Base-by-base conservation (phyloP, 2,329 filamentous ascomycete species). In the Claviceps lovelessii region DNA sequence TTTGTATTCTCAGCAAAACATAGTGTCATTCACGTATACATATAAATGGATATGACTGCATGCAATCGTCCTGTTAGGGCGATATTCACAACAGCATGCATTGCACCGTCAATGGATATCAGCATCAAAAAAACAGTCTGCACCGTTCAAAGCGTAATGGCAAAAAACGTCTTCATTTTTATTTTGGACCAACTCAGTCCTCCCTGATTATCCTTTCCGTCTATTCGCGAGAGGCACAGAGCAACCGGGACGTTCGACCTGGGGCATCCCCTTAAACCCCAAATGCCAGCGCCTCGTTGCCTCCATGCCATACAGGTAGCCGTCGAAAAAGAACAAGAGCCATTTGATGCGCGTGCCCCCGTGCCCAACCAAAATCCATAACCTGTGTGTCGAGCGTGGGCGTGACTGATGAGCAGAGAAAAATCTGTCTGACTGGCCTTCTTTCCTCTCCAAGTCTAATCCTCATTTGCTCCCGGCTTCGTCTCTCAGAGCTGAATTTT, bases 181-280 rank as follows among this genome's bases (percentile, higher is more conserved):
- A 51, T 53, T 52, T 63, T 62, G 65, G 67, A 31, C 70, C 64
- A 71, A 68, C 69, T 72, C 67, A 71, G 68, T 72, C 66, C 67
- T 61, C 67, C 62, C 64, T 68, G 66, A 66, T 66, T 62, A 58
- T 66, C 61, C 59, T 60, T 50, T 39, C 41, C 60, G 28, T 51
- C 58, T 60, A 61, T 52, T 54, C 57, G 59, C 59, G 58, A 51
- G 53, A 56, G 61, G 57, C 55, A 60, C 54, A 58, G 55, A 57
- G 52, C 49, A 53, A 44, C 37, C 48, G 37, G 29, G 42, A 55
- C 31, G 13, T 35, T 50, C 23, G 41, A 53, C 50, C n/a, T 51
- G 50, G 47, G 47, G 31, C 8, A 49, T 53, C 35, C 46, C 33
- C 47, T 9, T 5, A 44, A 39, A 49, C 37, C 39, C 47, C n/a